phyloP scores from a whole-genome alignment of 306 rosid genomes.

The Sesbania bispinosa region DNA sequence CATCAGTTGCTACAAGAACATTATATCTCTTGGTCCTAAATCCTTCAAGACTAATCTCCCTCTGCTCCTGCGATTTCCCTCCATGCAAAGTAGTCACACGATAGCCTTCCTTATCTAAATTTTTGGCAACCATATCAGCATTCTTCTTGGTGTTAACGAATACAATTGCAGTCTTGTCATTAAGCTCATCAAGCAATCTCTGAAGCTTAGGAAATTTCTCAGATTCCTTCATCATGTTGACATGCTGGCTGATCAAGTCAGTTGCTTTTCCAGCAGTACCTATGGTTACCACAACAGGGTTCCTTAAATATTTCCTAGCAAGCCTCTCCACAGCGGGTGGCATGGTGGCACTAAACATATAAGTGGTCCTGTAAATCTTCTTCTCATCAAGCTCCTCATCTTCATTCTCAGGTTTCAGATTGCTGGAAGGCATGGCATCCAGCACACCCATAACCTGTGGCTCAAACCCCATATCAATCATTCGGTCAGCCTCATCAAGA shows the following conservation, averaged over 20 bases:
- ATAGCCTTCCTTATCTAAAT: slow-evolving; percentile 49
- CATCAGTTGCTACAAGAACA: slow-evolving; percentile 92
- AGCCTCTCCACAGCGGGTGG: slow-evolving; percentile 90
- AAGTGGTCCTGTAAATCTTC: slow-evolving; percentile 84
- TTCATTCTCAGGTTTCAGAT: slow-evolving; percentile 83
- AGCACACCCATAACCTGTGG: slow-evolving; percentile 87
- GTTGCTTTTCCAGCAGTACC: slow-evolving; percentile 90
- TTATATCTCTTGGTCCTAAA: slow-evolving; percentile 84
- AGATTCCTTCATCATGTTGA: slow-evolving; percentile 52
- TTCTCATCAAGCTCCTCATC: slow-evolving; percentile 91
- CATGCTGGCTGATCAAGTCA: slow-evolving; percentile 78
- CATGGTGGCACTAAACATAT: slow-evolving; percentile 96
- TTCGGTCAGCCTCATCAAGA: slow-evolving; percentile 94
- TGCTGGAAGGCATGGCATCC: slow-evolving; percentile 97
- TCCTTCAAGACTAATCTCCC: slow-evolving; percentile 88
- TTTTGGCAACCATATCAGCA: slow-evolving; percentile 44
- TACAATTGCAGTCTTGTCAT: slow-evolving; percentile 45
- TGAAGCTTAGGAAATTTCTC: slow-evolving; percentile 40
- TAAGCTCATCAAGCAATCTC: slow-evolving; percentile 47
- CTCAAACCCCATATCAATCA: slow-evolving; percentile 96
- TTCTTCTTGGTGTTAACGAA: slow-evolving; percentile 45
- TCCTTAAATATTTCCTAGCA: slow-evolving; percentile 78
- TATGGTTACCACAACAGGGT: slow-evolving; percentile 88
- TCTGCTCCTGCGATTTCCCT: slow-evolving; percentile 91
- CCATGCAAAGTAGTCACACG: slow-evolving; percentile 88